Evolutionary conservation across 2,329 filamentous ascomycete species (phyloP).

Genomic region (Fusarium pseudograminearum): DNA sequence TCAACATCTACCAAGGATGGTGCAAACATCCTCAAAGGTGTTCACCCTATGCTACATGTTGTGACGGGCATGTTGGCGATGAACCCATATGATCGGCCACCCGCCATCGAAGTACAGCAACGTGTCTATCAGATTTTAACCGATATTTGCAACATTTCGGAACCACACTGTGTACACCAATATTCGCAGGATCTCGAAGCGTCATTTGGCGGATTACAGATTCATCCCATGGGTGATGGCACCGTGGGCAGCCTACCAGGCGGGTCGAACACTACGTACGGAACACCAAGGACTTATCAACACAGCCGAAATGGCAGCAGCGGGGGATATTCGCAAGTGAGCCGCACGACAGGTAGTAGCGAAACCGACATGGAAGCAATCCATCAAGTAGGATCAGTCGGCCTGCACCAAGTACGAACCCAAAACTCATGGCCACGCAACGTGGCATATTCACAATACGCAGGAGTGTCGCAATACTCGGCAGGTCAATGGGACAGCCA

Average conservation of each 20-base stretch:
- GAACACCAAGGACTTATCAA: constrained; percentile 45
- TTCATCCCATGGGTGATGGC: constrained; percentile 29
- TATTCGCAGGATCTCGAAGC: constrained; percentile 54
- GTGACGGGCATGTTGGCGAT: constrained; percentile 66
- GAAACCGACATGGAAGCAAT: constrained; percentile 45
- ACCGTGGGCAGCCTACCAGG: constrained; percentile 17
- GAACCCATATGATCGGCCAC: constrained; percentile 65
- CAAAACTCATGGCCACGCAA: constrained; percentile 42
- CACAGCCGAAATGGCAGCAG: constrained; percentile 53
- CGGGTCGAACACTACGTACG: constrained; percentile 49
- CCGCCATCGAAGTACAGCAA: constrained; percentile 64
- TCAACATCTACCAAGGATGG: constrained; percentile 52
- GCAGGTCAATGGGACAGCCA: constrained; percentile 34
- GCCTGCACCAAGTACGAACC: constrained; percentile 38
- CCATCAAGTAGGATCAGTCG: constrained; percentile 39
- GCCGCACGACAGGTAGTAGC: constrained; percentile 50
- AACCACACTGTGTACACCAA: constrained; percentile 67
- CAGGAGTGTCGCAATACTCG: constrained; percentile 35
- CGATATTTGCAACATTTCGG: constrained; percentile 59
- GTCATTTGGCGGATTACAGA: constrained; percentile 43
- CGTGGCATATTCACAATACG: constrained; percentile 36
- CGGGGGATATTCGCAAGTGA: constrained; percentile 53
- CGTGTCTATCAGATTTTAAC: constrained; percentile 65
- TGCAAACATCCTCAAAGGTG: constrained; percentile 62
- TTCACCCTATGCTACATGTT: constrained; percentile 65